phyloP scores from a whole-genome alignment of 805 yeast species.

The Limtongia smithiae region DNA sequence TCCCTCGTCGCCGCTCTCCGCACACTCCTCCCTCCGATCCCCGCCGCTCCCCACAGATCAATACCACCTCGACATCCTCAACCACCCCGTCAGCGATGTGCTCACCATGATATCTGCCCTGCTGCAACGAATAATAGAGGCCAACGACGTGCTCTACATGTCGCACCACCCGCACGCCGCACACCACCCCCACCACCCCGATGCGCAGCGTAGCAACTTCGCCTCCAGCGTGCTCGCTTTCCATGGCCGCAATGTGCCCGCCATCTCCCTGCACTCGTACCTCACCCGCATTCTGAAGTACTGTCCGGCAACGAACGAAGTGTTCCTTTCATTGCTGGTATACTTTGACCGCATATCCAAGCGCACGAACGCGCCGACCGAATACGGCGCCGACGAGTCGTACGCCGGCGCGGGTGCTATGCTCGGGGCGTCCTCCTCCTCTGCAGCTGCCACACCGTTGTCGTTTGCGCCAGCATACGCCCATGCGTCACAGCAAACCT shows the following conservation, averaged over 20 bases:
- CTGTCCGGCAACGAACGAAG: constrained; percentile 98
- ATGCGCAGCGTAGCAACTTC: constrained; percentile 8
- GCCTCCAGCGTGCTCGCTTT: constrained; percentile 59
- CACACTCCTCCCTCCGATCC: constrained; percentile 7
- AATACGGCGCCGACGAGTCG: not conserved
- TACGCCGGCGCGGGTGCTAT: not conserved
- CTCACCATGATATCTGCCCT: constrained; percentile 81
- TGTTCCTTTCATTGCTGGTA: constrained; percentile 80
- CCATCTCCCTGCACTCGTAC: constrained; percentile 87
- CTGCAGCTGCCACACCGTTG: constrained; percentile 2
- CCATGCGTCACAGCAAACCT: constrained; percentile 7
- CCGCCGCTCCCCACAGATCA: constrained; percentile 10
- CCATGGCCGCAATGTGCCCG: constrained; percentile 94
- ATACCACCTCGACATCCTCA: constrained; percentile 67
- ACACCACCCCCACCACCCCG: constrained; percentile 22
- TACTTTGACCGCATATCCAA: constrained; percentile 93
- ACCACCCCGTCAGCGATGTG: constrained; percentile 75
- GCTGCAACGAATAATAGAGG: constrained; percentile 80
- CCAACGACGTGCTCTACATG: constrained; percentile 80
- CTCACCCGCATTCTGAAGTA: constrained; percentile 86
- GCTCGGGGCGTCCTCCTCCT: not conserved
- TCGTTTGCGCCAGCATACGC: constrained; percentile 6
- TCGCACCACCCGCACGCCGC: constrained; percentile 23
- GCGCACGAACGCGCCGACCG: constrained; percentile 52
- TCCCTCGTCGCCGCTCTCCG: constrained; percentile 2